phyloP scores from a whole-genome alignment of 2,329 filamentous ascomycete species.

The Colletotrichum cordylinicola region DNA sequence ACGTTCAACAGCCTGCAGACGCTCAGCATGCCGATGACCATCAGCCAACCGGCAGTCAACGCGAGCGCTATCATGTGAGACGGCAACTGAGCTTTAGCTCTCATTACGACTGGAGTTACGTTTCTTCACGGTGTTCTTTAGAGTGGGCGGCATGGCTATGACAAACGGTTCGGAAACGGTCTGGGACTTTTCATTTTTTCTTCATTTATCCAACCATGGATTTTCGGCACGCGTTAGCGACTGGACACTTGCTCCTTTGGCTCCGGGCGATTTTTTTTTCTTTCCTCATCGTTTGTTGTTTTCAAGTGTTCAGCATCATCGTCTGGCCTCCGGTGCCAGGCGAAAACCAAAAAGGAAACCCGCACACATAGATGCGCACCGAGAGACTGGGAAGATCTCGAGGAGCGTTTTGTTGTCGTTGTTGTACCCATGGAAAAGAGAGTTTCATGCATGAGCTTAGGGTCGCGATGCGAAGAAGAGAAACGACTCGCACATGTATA shows the following conservation, averaged over 20 bases:
- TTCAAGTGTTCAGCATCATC: slow-evolving; percentile 15
- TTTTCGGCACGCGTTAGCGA: slow-evolving; percentile 16
- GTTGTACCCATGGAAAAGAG: slow-evolving; percentile 13
- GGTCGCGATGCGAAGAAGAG: slow-evolving; percentile 21
- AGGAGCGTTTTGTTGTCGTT: neutral
- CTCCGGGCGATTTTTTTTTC: neutral
- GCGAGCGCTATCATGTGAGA: slow-evolving; percentile 51
- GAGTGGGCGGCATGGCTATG: slow-evolving; percentile 22
- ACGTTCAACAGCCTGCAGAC: slow-evolving; percentile 65
- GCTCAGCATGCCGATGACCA: slow-evolving; percentile 69
- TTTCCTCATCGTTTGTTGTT: neutral
- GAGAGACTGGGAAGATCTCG: slow-evolving; percentile 17
- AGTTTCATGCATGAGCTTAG: slow-evolving; percentile 19
- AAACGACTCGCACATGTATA: slow-evolving; percentile 24
- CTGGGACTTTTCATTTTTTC: slow-evolving; percentile 16
- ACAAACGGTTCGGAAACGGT: slow-evolving; percentile 11
- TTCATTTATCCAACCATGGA: slow-evolving; percentile 16
- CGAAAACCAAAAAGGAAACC: slow-evolving; percentile 15
- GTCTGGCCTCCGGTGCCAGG: slow-evolving; percentile 8
- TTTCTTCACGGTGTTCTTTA: slow-evolving; percentile 22
- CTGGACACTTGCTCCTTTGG: slow-evolving; percentile 9
- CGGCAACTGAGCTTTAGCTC: slow-evolving; percentile 8
- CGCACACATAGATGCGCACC: slow-evolving; percentile 15
- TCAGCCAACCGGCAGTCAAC: slow-evolving; percentile 59
- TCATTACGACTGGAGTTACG: slow-evolving; percentile 22